Conservation (phyloP, 805 yeast genomes). For the Maudiozyma pseudohumilis region DNA sequence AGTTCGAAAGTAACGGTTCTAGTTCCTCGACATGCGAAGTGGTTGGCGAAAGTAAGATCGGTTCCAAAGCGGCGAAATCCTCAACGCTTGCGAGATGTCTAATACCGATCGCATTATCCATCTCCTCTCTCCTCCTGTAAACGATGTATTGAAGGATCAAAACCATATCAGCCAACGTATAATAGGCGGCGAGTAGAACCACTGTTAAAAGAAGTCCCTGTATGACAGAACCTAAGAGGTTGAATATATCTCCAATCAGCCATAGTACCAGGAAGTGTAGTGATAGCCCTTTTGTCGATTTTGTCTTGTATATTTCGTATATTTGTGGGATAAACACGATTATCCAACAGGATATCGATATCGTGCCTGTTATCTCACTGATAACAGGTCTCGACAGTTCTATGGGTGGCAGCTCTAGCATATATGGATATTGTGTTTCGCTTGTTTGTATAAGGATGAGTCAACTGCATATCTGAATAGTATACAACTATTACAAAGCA, state of each 20-base stretch:
- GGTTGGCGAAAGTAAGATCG: slow-evolving; percentile 2
- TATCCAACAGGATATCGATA: slow-evolving; percentile 95
- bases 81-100: slow-evolving; percentile 71
- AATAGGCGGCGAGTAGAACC: slow-evolving; percentile 85
- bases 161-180: slow-evolving; percentile 82
- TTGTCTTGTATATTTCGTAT: slow-evolving; percentile 78
- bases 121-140: slow-evolving; percentile 44
- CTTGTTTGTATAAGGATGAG: background rate
- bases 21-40: slow-evolving; percentile 4
- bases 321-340: slow-evolving; percentile 96
- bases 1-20: slow-evolving; percentile 2
- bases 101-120: slow-evolving; percentile 45
- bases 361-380: slow-evolving; percentile 64
- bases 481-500: too few relatives aligned
- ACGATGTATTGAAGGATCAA: slow-evolving; percentile 73
- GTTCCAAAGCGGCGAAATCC: slow-evolving; percentile 37
- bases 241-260: slow-evolving; percentile 90
- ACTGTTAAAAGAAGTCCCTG: slow-evolving; percentile 91
- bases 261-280: slow-evolving; percentile 77
- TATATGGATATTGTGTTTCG: background rate
- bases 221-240: slow-evolving; percentile 79
- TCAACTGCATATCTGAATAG: background rate
- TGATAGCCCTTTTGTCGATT: slow-evolving; percentile 85
- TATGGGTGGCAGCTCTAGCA: slow-evolving; percentile 32
- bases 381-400: slow-evolving; percentile 58